Evolutionary conservation across 225 moss, liverwort and hornwort genomes (phyloP).

Genomic region (Thuidium tamariscinum): DNA sequence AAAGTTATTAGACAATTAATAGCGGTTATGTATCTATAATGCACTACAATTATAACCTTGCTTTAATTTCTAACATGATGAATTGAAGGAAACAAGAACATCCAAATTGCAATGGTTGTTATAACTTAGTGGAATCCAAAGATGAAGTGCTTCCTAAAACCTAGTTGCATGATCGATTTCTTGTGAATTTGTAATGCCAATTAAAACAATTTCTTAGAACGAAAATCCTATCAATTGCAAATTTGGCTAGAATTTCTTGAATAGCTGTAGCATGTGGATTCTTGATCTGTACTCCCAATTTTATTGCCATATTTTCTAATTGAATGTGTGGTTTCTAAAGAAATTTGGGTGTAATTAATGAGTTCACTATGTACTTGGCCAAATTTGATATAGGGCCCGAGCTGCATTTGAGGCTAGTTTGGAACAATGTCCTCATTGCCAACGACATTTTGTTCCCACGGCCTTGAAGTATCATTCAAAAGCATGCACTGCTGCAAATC

Average conservation of each 20-base stretch:
- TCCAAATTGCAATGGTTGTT: not conserved
- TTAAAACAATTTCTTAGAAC: not conserved
- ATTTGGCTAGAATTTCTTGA: not conserved
- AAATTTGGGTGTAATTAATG: not conserved
- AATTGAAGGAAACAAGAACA: not conserved
- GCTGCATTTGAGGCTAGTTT: slow-evolving; percentile 47
- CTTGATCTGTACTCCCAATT: too few relatives aligned
- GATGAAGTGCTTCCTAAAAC: not conserved
- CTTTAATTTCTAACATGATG: not conserved
- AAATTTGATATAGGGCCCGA: slow-evolving; percentile 31
- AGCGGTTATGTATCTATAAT: not conserved
- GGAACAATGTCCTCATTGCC: slow-evolving; percentile 47
- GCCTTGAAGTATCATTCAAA: slow-evolving; percentile 49
- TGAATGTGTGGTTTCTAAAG: not conserved
- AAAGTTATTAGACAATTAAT: not conserved
- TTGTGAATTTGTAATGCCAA: not conserved
- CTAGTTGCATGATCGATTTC: not conserved
- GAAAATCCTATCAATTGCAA: not conserved
- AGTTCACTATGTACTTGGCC: not conserved
- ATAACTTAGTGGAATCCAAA: not conserved
- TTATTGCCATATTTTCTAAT: too few relatives aligned
- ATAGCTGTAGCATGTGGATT: not conserved
- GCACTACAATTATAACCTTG: not conserved
- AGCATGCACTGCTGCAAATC: slow-evolving; percentile 41
- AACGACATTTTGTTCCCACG: slow-evolving; percentile 41